Evolutionary conservation across 2,329 filamentous ascomycete species (phyloP).

Genomic region (Escovopsis weberi): DNA sequence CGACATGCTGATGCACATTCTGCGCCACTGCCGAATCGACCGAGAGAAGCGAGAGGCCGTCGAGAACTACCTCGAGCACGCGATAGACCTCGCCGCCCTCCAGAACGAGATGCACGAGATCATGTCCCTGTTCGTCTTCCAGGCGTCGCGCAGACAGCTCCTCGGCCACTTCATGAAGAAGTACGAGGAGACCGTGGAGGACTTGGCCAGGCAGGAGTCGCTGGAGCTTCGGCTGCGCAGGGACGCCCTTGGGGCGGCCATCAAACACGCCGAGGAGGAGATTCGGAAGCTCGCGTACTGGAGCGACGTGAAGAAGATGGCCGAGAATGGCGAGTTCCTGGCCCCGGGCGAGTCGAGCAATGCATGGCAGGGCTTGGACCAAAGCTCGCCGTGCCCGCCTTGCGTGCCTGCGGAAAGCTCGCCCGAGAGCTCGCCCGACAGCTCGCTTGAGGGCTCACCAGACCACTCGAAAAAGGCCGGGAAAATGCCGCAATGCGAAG

Average conservation of each 20-base stretch:
- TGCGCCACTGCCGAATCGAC: slow-evolving; percentile 65
- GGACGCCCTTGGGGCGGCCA: slow-evolving; percentile 57
- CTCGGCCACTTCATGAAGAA: slow-evolving; percentile 54
- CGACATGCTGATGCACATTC: slow-evolving; percentile 49
- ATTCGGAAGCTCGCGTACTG: slow-evolving; percentile 74
- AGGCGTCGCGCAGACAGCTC: slow-evolving; percentile 67
- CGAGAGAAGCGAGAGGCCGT: slow-evolving; percentile 81
- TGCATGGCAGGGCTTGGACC: slow-evolving; percentile 37
- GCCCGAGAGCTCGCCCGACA: too few relatives aligned
- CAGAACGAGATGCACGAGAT: slow-evolving; percentile 68
- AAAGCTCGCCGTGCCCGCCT: slow-evolving; percentile 32
- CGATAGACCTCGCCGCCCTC: slow-evolving; percentile 62
- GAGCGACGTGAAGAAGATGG: slow-evolving; percentile 65
- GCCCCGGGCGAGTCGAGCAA: slow-evolving; percentile 20
- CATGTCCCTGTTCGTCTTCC: slow-evolving; percentile 79
- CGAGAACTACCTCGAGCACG: slow-evolving; percentile 66
- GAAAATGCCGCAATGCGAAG: slow-evolving; percentile 8
- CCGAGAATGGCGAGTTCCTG: slow-evolving; percentile 33
- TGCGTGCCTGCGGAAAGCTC: slow-evolving; percentile 5
- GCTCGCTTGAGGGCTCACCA: too few relatives aligned
- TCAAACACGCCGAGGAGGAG: slow-evolving; percentile 65
- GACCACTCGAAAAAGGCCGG: slow-evolving; percentile 2
- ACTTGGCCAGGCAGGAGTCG: slow-evolving; percentile 24
- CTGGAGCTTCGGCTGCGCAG: slow-evolving; percentile 29
- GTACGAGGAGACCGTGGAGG: slow-evolving; percentile 26